Evolutionary conservation across 2,329 filamentous ascomycete species (phyloP), one percentile per base, ranked within the genome.

Genomic region (Fusarium phyllophilum): DNA sequence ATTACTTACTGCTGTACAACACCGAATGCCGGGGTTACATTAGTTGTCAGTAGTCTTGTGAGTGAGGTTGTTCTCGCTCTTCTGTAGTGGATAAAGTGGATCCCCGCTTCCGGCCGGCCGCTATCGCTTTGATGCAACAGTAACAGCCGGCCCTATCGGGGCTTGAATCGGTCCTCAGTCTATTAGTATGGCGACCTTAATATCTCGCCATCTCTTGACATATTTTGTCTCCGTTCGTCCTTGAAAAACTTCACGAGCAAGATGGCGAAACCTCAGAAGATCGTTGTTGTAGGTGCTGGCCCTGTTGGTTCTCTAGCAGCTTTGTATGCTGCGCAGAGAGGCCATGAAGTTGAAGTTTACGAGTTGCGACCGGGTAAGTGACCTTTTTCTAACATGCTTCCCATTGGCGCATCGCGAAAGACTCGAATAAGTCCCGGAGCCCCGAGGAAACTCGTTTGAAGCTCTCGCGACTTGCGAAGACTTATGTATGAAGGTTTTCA

Each of bases 261-360:
- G 68, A 85, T 85, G 83, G 76, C 77, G 29, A 77, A 76, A 34
- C 70, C 76, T 70, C 89, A 94, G 78, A 96, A 94, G 83, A 90
- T 93, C 62, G 88, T 97, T 26, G 89, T 99, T 52, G 92, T 99
- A 55, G 96, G 96, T 61, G 96, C 95, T 62, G 96, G 96, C 4
- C 96, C 96, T 1, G 96, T 99, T 13, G 96, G 96, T 44, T 94
- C 95, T 17, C 86, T 99, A 46, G 95, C 96, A 31, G 96, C 95
- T 48, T 85, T 99, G 11, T 99, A 98, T 85, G 96, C 96, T 61
- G 96, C 96, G 8, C 89, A 92, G 76, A 88, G 96, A 81, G 96
- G 95, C 48, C 91, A 97, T 82, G 86, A 96, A 79, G 96, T 99
- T 38, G 95, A 98, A 81, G 88, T 99, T 56, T 99, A 98, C 82